Evolutionary conservation across 257 asterid species (phyloP).

Genomic region (Striga asiatica): DNA sequence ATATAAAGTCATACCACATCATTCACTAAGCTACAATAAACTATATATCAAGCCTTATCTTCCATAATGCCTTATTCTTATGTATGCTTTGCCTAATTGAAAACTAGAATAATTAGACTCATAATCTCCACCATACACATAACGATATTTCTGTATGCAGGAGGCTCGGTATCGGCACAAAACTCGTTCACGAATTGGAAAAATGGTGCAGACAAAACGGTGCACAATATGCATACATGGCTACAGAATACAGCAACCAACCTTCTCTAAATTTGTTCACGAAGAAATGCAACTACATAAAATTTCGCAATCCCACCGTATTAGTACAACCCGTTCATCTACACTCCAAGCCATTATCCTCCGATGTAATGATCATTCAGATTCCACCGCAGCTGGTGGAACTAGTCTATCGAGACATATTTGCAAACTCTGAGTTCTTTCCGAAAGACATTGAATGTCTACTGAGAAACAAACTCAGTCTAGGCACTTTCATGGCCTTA

Average conservation of each 20-base stretch:
- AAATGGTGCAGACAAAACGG: constrained; percentile 45
- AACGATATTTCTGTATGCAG: too few species aligned
- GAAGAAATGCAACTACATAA: constrained; percentile 37
- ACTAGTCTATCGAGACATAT: constrained; percentile 31
- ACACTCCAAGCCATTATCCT: constrained; percentile 40
- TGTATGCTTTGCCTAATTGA: not conserved
- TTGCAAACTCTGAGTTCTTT: constrained; percentile 45
- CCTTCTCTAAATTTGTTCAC: constrained; percentile 63
- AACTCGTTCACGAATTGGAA: constrained; percentile 53
- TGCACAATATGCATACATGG: constrained; percentile 73
- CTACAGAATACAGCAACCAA: constrained; percentile 57
- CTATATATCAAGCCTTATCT: too few species aligned
- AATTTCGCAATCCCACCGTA: constrained; percentile 61
- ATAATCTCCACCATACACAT: too few species aligned
- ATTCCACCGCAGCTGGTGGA: constrained; percentile 33
- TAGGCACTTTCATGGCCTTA: constrained; percentile 74
- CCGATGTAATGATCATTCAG: constrained; percentile 24
- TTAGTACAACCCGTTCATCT: constrained; percentile 74
- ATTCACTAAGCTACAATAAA: not conserved
- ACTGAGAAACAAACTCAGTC: constrained; percentile 40
- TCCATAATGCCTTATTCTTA: too few species aligned
- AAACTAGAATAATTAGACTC: too few species aligned
- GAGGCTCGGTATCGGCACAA: constrained; percentile 73
- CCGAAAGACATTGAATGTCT: constrained; percentile 49
- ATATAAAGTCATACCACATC: not conserved